phyloP scores from a whole-genome alignment of 2,329 filamentous ascomycete genomes.

The Aspergillus unguis region DNA sequence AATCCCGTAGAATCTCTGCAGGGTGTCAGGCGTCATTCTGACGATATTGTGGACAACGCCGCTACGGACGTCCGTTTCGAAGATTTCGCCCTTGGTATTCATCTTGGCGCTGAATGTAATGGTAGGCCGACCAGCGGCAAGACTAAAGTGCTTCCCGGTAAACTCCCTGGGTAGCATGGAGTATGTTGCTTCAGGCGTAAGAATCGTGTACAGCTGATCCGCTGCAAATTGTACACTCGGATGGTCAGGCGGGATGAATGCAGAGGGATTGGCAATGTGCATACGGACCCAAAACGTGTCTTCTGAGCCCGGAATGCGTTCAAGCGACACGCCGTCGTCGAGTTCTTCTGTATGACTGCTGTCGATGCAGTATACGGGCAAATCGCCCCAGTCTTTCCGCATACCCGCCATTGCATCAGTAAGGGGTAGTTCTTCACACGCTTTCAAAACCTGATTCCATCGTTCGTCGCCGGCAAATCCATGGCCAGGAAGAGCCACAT shows the following conservation, averaged over 20 bases:
- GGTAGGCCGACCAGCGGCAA: constrained; percentile 52
- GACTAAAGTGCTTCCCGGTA: constrained; percentile 52
- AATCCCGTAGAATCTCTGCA: constrained; percentile 38
- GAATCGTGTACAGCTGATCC: constrained; percentile 54
- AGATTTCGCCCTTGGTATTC: constrained; percentile 49
- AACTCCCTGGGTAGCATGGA: constrained; percentile 55
- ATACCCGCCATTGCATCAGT: constrained; percentile 55
- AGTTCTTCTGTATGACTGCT: constrained; percentile 54
- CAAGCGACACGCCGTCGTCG: constrained; percentile 61
- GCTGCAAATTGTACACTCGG: constrained; percentile 54
- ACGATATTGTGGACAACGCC: constrained; percentile 56
- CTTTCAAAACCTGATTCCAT: constrained; percentile 30
- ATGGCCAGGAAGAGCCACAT: constrained; percentile 51
- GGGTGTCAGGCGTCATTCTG: constrained; percentile 47
- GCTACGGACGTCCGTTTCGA: constrained; percentile 54
- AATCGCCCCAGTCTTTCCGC: constrained; percentile 55
- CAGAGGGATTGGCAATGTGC: constrained; percentile 63
- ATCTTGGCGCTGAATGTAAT: constrained; percentile 61
- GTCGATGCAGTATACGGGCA: constrained; percentile 61
- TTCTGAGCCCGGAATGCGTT: constrained; percentile 44
- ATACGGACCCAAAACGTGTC: constrained; percentile 58
- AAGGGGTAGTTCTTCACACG: constrained; percentile 33
- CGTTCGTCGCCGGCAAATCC: constrained; percentile 28
- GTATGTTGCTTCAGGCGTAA: constrained; percentile 52
- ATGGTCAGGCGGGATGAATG: constrained; percentile 54